Conservation (phyloP, 306 rosid species). For the Delonix regia region DNA sequence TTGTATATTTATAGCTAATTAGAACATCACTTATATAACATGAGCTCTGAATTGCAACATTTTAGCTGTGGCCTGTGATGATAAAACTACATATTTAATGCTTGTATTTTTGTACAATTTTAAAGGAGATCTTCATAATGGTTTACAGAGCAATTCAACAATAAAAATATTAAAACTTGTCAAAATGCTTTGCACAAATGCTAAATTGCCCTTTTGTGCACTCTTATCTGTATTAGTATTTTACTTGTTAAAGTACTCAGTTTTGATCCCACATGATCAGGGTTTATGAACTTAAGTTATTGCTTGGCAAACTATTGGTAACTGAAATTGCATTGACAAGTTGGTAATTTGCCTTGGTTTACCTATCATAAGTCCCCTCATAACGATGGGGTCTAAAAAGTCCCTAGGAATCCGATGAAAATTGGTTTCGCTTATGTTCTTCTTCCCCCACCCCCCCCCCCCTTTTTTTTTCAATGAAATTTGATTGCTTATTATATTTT, state of each 20-base stretch:
- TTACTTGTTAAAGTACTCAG: background rate
- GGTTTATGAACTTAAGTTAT: constrained; percentile 8
- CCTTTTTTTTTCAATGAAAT: background rate
- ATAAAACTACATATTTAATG: constrained; percentile 1
- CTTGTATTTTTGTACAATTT: background rate
- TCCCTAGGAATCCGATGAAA: background rate
- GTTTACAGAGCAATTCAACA: background rate
- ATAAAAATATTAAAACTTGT: background rate
- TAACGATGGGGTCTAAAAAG: background rate
- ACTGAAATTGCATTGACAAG: background rate
- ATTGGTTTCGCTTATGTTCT: background rate
- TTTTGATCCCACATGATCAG: background rate
- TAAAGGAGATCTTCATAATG: background rate
- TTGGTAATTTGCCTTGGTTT: background rate
- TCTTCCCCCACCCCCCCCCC: too few species aligned
- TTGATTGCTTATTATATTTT: background rate
- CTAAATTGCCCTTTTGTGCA: background rate
- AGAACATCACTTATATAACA: background rate
- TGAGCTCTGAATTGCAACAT: background rate
- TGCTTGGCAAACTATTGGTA: constrained; percentile 4
- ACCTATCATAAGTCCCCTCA: background rate
- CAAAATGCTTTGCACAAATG: background rate
- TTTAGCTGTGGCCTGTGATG: background rate
- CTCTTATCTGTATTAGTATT: background rate
- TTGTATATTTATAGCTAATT: constrained; percentile 13